Percentiles rank a stretch among this genome's conserved stretches.
phyloP scores from a whole-genome alignment of 1,139 yeast species.

The Tardiomyces depauwii region DNA sequence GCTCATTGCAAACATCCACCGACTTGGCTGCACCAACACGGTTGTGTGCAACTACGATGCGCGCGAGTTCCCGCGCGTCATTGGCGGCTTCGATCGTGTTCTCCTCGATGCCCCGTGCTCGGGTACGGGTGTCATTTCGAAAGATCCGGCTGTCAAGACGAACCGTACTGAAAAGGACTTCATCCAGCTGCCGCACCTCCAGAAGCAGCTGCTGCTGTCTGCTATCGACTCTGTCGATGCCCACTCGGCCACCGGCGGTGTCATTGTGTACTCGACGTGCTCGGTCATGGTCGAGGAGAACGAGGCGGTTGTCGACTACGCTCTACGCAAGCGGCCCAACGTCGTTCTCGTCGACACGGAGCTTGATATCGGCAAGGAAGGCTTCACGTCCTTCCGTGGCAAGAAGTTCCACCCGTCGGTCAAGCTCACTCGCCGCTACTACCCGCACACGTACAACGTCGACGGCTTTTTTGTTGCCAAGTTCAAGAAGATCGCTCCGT shows the following conservation, averaged over 20 bases:
- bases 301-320: conserved; percentile 98
- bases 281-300: conserved; percentile 97
- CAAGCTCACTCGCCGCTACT: conserved; percentile 82
- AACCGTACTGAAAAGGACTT: conserved; percentile 94
- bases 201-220: conserved; percentile 81
- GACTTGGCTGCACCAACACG: conserved; percentile 93
- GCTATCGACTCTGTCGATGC: conserved; percentile 98
- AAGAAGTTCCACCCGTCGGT: conserved; percentile 74
- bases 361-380: conserved; percentile 91
- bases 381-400: conserved; percentile 88
- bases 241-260: conserved; percentile 81
- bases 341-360: conserved; percentile 92
- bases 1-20: conserved; percentile 91
- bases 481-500: conserved; percentile 81
- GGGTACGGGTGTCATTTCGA: conserved; percentile 98
- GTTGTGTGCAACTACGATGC: conserved; percentile 98
- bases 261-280: conserved; percentile 95
- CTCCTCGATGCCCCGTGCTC: conserved; percentile 98
- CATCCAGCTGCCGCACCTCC: conserved; percentile 92
- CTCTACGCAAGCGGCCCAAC: conserved; percentile 90
- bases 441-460: conserved; percentile 96
- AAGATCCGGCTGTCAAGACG: conserved; percentile 90
- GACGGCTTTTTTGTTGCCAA: conserved; percentile 98
- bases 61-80: conserved; percentile 94
- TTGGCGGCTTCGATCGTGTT: conserved; percentile 95